Percentiles rank a stretch among this genome's conserved stretches.
phyloP scores from a whole-genome alignment of 192 early-diverging fungal species.

The Phlyctochytrium planicorne region DNA sequence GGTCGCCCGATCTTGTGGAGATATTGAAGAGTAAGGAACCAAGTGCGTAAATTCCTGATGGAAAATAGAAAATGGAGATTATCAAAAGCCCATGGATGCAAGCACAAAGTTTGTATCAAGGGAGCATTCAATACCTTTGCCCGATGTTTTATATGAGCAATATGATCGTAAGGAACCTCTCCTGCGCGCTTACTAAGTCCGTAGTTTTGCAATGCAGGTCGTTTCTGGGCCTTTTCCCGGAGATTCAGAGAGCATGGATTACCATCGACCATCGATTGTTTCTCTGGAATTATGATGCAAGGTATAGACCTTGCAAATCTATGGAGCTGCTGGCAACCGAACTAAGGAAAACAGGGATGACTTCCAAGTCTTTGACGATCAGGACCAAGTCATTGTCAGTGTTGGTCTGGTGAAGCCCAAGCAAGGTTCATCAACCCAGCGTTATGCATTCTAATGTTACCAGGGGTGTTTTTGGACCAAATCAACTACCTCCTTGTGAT shows the following conservation, averaged over 20 bases:
- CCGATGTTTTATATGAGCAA: slow-evolving; percentile 74
- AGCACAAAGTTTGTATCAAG: slow-evolving; percentile 54
- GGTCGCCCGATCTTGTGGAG: not conserved
- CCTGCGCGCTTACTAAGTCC: not conserved
- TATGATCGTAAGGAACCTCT: slow-evolving; percentile 56
- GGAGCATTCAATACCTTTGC: slow-evolving; percentile 67
- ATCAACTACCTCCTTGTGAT: slow-evolving; percentile 83
- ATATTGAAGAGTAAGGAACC: not conserved
- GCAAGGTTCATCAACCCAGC: slow-evolving; percentile 40
- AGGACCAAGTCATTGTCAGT: slow-evolving; percentile 84
- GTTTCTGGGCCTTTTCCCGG: slow-evolving; percentile 90
- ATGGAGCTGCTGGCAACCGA: not conserved
- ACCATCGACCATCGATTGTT: slow-evolving; percentile 86
- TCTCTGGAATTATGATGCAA: slow-evolving; percentile 88
- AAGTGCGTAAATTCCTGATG: not conserved
- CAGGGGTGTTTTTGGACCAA: slow-evolving; percentile 78
- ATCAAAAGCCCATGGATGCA: slow-evolving; percentile 3
- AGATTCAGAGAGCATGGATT: slow-evolving; percentile 89
- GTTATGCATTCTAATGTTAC: slow-evolving; percentile 9
- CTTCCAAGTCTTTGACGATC: slow-evolving; percentile 77
- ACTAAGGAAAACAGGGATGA: slow-evolving; percentile 36
- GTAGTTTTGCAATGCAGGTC: slow-evolving; percentile 66
- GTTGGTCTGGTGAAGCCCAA: slow-evolving; percentile 79
- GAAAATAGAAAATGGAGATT: slow-evolving; percentile 15
- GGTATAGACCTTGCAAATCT: slow-evolving; percentile 46